A percentile compares a stretch with the other conserved stretches of the same genome.
Evolutionary conservation across 2,329 filamentous ascomycete genomes (phyloP).

Genomic region (Phialemonium atrogriseum): DNA sequence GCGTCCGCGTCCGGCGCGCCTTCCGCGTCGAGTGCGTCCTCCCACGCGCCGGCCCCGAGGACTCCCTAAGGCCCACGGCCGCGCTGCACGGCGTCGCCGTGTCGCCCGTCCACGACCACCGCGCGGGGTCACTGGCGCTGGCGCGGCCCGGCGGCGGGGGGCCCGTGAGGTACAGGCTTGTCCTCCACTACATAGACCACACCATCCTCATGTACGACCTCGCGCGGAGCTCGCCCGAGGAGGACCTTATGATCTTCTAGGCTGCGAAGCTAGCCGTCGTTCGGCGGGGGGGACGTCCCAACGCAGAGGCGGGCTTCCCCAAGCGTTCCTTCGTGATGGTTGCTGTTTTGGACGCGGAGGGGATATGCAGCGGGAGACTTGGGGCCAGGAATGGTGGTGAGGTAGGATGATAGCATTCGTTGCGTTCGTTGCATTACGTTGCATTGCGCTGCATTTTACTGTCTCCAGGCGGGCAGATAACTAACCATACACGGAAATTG

Average conservation of each 20-base stretch:
- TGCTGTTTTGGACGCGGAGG: too few species aligned
- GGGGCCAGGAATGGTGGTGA: too few species aligned
- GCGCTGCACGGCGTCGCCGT: slow-evolving; percentile 61
- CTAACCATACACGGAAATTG: too few species aligned
- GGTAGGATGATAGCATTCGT: too few species aligned
- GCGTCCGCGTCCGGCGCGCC: slow-evolving; percentile 23
- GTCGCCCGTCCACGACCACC: slow-evolving; percentile 49
- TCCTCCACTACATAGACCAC: slow-evolving; percentile 66
- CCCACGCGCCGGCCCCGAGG: slow-evolving; percentile 39
- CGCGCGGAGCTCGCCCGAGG: slow-evolving; percentile 7
- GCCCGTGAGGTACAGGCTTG: slow-evolving; percentile 49
- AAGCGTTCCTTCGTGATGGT: too few species aligned
- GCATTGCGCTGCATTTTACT: too few species aligned
- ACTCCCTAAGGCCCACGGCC: slow-evolving; percentile 32
- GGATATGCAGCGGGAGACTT: too few species aligned
- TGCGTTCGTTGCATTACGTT: too few species aligned
- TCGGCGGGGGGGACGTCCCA: too few species aligned
- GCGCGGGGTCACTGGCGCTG: slow-evolving; percentile 16
- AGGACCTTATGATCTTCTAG: slow-evolving; percentile 16
- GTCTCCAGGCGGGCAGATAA: too few species aligned
- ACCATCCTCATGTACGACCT: slow-evolving; percentile 64
- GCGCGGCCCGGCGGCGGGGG: slow-evolving; percentile 6
- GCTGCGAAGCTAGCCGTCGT: too few species aligned
- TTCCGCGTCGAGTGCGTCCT: slow-evolving; percentile 48
- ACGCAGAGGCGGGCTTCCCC: too few species aligned